Evolutionary conservation across 2,329 filamentous ascomycete genomes (phyloP).

Genomic region (Penicillium sp.): DNA sequence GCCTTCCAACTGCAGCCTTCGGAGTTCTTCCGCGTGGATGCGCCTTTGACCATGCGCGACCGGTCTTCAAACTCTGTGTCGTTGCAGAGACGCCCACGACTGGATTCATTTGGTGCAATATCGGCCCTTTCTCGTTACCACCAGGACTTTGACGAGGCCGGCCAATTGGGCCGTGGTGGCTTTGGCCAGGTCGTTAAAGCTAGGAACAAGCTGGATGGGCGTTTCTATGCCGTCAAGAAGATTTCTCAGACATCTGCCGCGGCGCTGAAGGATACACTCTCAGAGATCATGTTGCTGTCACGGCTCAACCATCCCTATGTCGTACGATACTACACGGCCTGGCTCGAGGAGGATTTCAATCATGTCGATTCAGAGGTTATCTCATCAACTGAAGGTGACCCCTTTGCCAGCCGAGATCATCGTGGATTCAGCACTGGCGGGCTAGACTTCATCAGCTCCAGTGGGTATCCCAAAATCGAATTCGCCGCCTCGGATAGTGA

Average conservation of each 20-base stretch:
- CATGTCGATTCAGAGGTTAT: constrained; percentile 43
- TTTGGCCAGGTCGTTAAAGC: constrained; percentile 97
- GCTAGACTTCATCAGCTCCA: constrained; percentile 90
- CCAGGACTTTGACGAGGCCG: constrained; percentile 88
- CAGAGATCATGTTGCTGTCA: constrained; percentile 86
- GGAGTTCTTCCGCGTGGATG: constrained; percentile 44
- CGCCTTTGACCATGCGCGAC: constrained; percentile 36
- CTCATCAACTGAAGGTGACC: constrained; percentile 56
- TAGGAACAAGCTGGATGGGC: constrained; percentile 87
- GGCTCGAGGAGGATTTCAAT: constrained; percentile 70
- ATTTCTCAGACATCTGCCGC: constrained; percentile 78
- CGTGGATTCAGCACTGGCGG: constrained; percentile 69
- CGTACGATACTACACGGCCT: constrained; percentile 92
- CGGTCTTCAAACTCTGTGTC: constrained; percentile 45
- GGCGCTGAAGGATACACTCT: constrained; percentile 62
- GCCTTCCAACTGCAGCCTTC: constrained; percentile 70
- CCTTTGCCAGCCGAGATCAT: constrained; percentile 31
- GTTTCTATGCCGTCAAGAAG: constrained; percentile 95
- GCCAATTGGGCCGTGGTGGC: constrained; percentile 83
- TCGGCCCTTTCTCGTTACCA: constrained; percentile 70
- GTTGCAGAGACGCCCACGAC: constrained; percentile 54
- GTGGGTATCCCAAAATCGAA: constrained; percentile 71
- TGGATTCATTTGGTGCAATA: constrained; percentile 60
- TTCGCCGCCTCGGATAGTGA: constrained; percentile 61
- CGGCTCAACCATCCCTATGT: constrained; percentile 84